phyloP scores from a whole-genome alignment of 2,329 filamentous ascomycete genomes.

The Clarireedia hainanense region DNA sequence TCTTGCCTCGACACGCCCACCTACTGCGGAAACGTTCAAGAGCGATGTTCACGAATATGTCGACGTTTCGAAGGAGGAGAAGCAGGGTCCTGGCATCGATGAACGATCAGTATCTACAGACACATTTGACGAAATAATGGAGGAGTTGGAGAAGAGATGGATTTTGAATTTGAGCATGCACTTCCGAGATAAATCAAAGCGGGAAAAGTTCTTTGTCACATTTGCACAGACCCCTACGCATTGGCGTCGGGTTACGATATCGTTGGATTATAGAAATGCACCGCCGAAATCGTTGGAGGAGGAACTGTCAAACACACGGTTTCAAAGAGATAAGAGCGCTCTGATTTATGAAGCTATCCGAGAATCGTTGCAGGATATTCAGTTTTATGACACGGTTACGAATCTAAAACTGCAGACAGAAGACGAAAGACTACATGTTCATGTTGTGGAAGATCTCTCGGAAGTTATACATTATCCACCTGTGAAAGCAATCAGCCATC shows the following conservation, averaged over 20 bases:
- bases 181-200: constrained; percentile 83
- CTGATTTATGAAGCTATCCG: constrained; percentile 93
- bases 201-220: constrained; percentile 97
- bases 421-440: constrained; percentile 82
- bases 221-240: constrained; percentile 72
- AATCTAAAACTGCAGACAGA: constrained; percentile 90
- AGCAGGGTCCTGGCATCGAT: constrained; percentile 20
- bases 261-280: constrained; percentile 81
- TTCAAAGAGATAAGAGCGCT: constrained; percentile 84
- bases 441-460: constrained; percentile 86
- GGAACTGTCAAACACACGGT: constrained; percentile 69
- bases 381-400: constrained; percentile 93
- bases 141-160: constrained; percentile 83
- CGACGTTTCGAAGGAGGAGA: constrained; percentile 23
- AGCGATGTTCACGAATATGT: constrained; percentile 21
- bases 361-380: constrained; percentile 84
- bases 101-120: constrained; percentile 26
- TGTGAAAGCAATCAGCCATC: constrained; percentile 63
- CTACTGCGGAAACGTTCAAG: constrained; percentile 12
- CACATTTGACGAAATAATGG: constrained; percentile 56
- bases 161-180: constrained; percentile 98
- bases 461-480: constrained; percentile 87
- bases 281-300: constrained; percentile 76
- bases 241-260: constrained; percentile 87
- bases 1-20: constrained; percentile 9